Conservation (phyloP, 352 stramenopile species). For the Thraustochytrium striatum region DNA sequence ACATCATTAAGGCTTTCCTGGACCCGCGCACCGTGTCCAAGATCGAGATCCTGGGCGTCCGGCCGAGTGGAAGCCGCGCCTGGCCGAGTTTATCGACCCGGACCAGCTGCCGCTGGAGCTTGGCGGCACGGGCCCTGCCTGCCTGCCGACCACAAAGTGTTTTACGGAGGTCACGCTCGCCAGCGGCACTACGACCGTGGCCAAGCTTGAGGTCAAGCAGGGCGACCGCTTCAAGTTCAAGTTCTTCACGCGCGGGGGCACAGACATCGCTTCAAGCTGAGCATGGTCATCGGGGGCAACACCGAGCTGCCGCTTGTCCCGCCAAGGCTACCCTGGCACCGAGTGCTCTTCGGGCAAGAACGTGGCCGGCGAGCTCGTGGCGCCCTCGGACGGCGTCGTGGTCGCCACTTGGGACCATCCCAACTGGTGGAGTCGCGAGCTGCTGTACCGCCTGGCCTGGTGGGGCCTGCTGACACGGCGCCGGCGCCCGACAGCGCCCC, state of each 20-base stretch:
- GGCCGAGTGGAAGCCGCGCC: conserved; percentile 1
- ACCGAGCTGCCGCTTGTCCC: neutral
- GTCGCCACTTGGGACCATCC: neutral
- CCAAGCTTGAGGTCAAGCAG: neutral
- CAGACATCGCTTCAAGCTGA: conserved; percentile 39
- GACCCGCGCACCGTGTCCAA: conserved; percentile 65
- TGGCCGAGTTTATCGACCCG: conserved; percentile 20
- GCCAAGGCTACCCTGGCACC: neutral
- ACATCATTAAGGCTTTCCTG: conserved; percentile 68
- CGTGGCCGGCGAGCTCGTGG: neutral
- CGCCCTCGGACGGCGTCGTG: neutral
- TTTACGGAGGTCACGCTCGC: neutral
- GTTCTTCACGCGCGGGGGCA: conserved; percentile 12
- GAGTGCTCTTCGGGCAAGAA: neutral
- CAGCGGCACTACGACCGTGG: neutral
- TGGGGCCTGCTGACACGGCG: too few species aligned
- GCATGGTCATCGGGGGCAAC: neutral
- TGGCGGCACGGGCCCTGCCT: conserved; percentile 1
- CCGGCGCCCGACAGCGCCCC: too few species aligned
- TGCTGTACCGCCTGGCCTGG: neutral
- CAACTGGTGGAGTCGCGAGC: neutral
- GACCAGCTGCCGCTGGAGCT: conserved; percentile 41
- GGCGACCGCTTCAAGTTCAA: conserved; percentile 15
- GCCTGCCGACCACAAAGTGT: neutral
- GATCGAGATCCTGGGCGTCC: conserved; percentile 56